A percentile compares a stretch with the other conserved stretches of the same genome.
Conservation (phyloP, 495 filamentous ascomycete genomes). For the Chlorociboria aeruginascens region DNA sequence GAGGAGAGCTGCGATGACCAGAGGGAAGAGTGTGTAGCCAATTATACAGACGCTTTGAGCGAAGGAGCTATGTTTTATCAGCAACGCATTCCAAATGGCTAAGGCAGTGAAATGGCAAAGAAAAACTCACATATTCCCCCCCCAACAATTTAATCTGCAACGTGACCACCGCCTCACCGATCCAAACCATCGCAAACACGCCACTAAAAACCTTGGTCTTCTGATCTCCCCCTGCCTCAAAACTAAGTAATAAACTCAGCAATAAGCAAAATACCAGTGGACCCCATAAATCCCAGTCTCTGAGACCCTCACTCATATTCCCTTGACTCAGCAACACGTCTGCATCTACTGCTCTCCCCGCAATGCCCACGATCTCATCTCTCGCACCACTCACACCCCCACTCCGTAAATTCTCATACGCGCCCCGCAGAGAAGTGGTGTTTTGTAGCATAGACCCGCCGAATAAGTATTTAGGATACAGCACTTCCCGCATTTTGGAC, state of each 20-base stretch:
- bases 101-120: not conserved
- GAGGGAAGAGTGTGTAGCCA: conserved; percentile 96
- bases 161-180: conserved; percentile 95
- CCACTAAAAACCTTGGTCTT: conserved; percentile 84
- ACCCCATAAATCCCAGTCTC: conserved; percentile 98
- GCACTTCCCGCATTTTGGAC: conserved; percentile 96
- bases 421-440: conserved; percentile 38
- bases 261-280: conserved; percentile 86
- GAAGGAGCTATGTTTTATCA: conserved; percentile 57
- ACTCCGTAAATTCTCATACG: conserved; percentile 36
- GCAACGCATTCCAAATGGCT: not conserved
- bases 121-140: conserved; percentile 83
- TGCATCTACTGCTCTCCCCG: conserved; percentile 48
- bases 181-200: conserved; percentile 92
- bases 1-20: conserved; percentile 85
- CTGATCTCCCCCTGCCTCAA: conserved; percentile 62
- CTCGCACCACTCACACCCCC: conserved; percentile 39
- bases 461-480: conserved; percentile 90
- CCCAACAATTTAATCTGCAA: conserved; percentile 95
- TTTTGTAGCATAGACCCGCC: conserved; percentile 61
- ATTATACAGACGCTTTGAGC: conserved; percentile 97
- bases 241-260: conserved; percentile 73
- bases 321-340: conserved; percentile 56
- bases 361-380: conserved; percentile 49
- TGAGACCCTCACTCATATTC: conserved; percentile 73